Base-by-base conservation (phyloP, 2,329 filamentous ascomycete species). In the Botrytis cinerea region DNA sequence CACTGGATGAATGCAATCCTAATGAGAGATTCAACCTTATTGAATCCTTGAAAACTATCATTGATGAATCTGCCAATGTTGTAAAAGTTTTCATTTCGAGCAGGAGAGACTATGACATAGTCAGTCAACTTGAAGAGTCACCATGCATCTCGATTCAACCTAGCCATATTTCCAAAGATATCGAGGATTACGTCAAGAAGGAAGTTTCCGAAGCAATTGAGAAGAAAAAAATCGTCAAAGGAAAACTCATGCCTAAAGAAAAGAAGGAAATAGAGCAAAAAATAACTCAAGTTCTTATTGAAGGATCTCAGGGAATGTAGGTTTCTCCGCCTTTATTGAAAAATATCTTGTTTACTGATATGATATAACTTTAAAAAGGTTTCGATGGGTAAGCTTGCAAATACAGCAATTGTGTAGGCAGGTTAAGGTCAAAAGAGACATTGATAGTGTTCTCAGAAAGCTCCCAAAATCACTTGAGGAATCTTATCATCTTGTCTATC, bases 311-410 rank as follows among this genome's bases (percentile, higher is more conserved):
- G 0, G 48, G 48, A 54, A 54, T 54, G 48, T 54, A 54, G 5
- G 25, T 16, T n/a, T 25, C 6, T 51, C 12, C 1, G 25, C 2
- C n/a, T 32, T 51, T 5, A 2, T 1, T 51, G 14, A 1, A 14
- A 25, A 10, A 14, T 1, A 51, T 4, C 0, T 0, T 4, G n/a
- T 1, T n/a, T 7, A n/a, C 48, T 51, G 48, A 51, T 1, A 51
- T 7, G 4, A 51, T 7, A 5, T n/a, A 51, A 25, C 10, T 1
- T n/a, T 10, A 7, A 14, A 51, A 5, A 51, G 48, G 48, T 54
- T 54, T n/a, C 0, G 48, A n/a, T 54, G 48, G 48, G 48, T 54
- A 6, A n/a, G 2, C 5, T 54, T 54, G 12, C 48, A 54, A 12
- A 54, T 54, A 16, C 48, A n/a, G 25, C 48, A 54, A 54, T 3